These are phyloP conservation scores for Skeletonema marinoi DNA, from an alignment of 108 stramenopile species.

Conservation along the genomic window DNA sequence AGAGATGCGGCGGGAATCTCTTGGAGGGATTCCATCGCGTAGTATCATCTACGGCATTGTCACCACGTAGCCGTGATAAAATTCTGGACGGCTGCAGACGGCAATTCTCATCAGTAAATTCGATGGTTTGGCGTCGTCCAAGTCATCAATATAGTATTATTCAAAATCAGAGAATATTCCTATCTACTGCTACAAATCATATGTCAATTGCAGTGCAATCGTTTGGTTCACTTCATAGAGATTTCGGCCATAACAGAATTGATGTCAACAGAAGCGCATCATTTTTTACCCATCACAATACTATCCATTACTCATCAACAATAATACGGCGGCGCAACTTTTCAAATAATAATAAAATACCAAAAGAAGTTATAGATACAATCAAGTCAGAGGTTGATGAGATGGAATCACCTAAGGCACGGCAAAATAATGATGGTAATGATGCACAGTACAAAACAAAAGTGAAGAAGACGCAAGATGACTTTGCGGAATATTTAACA, in stretches of 20 bases:
- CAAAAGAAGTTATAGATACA: slow-evolving; percentile 20
- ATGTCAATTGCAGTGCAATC: not conserved
- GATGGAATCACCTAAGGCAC: slow-evolving; percentile 16
- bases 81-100: not conserved
- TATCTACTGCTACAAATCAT: not conserved
- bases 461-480: slow-evolving; percentile 30
- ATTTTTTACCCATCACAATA: not conserved
- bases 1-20: not conserved
- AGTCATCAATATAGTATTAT: not conserved
- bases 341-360: slow-evolving; percentile 11
- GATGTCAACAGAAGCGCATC: not conserved
- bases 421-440: not conserved
- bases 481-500: slow-evolving; percentile 38
- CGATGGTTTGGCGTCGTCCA: not conserved
- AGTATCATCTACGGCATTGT: not conserved
- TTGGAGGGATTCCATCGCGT: not conserved
- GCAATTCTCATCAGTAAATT: not conserved
- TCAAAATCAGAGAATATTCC: not conserved
- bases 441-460: not conserved
- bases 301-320: not conserved
- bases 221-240: not conserved
- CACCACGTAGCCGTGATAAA: not conserved
- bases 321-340: slow-evolving; percentile 7
- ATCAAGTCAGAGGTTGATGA: slow-evolving; percentile 40
- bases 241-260: not conserved